Evolutionary conservation across 2,329 filamentous ascomycete genomes (phyloP).

Genomic region (Myrmaecium sp.): DNA sequence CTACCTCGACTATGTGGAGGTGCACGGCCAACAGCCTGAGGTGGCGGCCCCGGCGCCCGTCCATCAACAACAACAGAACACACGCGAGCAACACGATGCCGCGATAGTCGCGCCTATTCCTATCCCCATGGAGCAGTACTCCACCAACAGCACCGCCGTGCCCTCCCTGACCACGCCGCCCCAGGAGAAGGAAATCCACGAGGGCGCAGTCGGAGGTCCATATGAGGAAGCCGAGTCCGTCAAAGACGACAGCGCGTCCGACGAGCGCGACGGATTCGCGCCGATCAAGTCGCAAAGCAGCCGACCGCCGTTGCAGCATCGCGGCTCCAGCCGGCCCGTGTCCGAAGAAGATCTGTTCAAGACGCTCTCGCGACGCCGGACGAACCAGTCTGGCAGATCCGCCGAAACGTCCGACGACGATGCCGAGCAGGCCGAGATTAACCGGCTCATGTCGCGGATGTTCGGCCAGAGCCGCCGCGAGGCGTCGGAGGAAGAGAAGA

Average conservation of each 20-base stretch:
- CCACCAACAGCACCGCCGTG: slow-evolving; percentile 6
- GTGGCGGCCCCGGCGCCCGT: slow-evolving; percentile 1
- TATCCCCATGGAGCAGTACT: not conserved
- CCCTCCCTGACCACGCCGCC: slow-evolving; percentile 5
- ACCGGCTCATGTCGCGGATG: slow-evolving; percentile 50
- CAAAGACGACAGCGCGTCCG: slow-evolving; percentile 8
- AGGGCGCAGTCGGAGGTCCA: slow-evolving; percentile 1
- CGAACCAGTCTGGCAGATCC: slow-evolving; percentile 16
- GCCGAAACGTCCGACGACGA: slow-evolving; percentile 2
- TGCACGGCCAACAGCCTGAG: not conserved
- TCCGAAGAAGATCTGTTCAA: slow-evolving; percentile 37
- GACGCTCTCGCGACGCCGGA: slow-evolving; percentile 32
- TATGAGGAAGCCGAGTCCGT: slow-evolving; percentile 4
- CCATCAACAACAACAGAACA: not conserved
- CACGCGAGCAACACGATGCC: too few relatives aligned
- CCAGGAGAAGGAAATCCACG: not conserved
- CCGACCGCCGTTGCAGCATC: slow-evolving; percentile 1
- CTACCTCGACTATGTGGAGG: not conserved
- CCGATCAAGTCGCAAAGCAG: slow-evolving; percentile 8
- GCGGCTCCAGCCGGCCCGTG: slow-evolving; percentile 10
- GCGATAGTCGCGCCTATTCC: not conserved
- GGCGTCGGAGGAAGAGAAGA: slow-evolving; percentile 52
- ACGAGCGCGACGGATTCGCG: slow-evolving; percentile 8
- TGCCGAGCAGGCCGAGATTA: slow-evolving; percentile 35
- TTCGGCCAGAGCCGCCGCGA: slow-evolving; percentile 49